Evolutionary conservation across 148 eudicot species (phyloP), one percentile per base, ranked within the genome.

Genomic region (Gaultheria prostrata): DNA sequence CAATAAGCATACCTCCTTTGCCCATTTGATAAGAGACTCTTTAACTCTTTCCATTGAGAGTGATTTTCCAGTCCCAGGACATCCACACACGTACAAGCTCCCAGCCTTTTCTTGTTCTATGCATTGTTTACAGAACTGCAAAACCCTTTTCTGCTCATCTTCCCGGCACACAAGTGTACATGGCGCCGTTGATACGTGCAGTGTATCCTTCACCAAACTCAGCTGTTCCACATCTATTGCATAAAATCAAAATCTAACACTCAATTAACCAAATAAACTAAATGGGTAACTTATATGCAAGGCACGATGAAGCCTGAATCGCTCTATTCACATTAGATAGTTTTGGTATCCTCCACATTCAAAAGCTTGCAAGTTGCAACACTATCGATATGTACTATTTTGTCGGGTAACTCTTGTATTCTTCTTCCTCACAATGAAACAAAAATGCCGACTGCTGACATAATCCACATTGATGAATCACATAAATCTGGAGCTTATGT

Each of bases 61-160:
- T 24, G 97, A 91, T 84, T 95, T 93, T 78, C 98, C 98, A 32
- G 98, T 95, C 77, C 98, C 98, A 6, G 98, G 98, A 49, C 95
- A 94, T 63, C 98, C 98, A 88, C 98, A 95, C 21, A 90, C 85
- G 85, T 95, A 95, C 77, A 95, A 88, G 88, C 97, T 94, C 86
- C 97, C 98, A 11, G 98, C 83, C 78, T 93, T 95, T 80, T 88
- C 93, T 82, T 82, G 82, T 82, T 94, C 87, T 54, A 95, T 85
- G 61, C 90, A 88, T 33, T 79, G 78, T 89, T 92, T 94, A 82
- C 97, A 93, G 85, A 95, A 96, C 21, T 90, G 90, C 85, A 92
- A 78, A 83, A 94, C 85, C 91, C 87, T 91, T 61, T 81, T 86
- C 54, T 89, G 88, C 85, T 96, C 98, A 80, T 90, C 87, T 86